Evolutionary conservation across 345 rosid genomes (phyloP).

Genomic region (Murraya paniculata): DNA sequence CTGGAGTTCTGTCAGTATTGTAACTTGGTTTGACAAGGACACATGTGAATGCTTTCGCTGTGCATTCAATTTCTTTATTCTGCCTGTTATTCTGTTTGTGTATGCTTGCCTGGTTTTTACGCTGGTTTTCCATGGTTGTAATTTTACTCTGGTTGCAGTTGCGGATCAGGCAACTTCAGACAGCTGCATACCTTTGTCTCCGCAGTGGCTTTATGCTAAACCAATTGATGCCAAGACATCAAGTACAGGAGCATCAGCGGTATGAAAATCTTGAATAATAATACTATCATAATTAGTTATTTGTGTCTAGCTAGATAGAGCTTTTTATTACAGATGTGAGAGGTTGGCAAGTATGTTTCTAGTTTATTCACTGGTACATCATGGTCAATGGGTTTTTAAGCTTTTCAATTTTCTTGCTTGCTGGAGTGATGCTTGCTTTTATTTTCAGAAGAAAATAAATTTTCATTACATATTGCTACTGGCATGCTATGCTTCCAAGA

Average conservation of each 20-base stretch:
- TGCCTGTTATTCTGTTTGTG: neutral
- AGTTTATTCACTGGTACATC: neutral
- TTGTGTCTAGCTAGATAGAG: neutral
- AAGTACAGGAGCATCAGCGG: slow-evolving; percentile 20
- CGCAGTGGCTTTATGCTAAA: slow-evolving; percentile 54
- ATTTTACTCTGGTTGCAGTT: neutral
- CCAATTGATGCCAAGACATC: slow-evolving; percentile 35
- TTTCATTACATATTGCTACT: neutral
- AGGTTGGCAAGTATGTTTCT: slow-evolving; percentile 2
- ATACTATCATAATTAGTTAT: neutral
- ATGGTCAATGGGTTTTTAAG: neutral
- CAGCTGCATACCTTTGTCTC: slow-evolving; percentile 47
- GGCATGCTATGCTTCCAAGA: neutral
- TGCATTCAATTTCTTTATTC: neutral
- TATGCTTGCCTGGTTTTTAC: neutral
- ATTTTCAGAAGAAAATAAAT: neutral
- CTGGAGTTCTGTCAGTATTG: neutral
- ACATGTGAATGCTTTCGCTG: neutral
- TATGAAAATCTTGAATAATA: slow-evolving; percentile 1
- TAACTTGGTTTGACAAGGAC: neutral
- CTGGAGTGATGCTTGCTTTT: neutral
- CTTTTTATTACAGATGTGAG: neutral
- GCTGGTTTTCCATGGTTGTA: neutral
- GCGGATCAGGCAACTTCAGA: slow-evolving; percentile 41
- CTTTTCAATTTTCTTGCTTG: neutral